These are phyloP conservation scores for Musa balbisiana DNA, from an alignment of 202 grass and related monocot species.

Conservation along the genomic window DNA sequence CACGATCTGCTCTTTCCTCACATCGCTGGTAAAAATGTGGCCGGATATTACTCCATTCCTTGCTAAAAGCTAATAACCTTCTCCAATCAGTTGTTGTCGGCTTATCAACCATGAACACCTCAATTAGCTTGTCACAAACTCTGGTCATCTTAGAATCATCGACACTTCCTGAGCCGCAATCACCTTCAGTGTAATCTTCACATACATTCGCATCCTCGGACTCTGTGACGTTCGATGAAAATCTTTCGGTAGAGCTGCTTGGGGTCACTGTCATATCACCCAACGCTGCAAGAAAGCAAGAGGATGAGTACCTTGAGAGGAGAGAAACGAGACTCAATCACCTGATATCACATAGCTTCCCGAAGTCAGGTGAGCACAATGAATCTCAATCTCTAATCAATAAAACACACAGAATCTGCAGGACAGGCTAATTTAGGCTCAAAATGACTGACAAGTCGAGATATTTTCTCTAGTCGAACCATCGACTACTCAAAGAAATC, in stretches of 20 bases:
- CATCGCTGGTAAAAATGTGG: constrained; percentile 69
- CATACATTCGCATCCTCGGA: constrained; percentile 6
- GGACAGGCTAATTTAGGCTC: neutral
- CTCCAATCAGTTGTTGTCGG: constrained; percentile 72
- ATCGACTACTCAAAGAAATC: neutral
- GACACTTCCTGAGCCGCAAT: constrained; percentile 19
- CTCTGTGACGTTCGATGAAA: constrained; percentile 32
- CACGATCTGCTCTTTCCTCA: constrained; percentile 64
- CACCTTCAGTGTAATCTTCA: constrained; percentile 23
- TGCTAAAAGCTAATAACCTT: constrained; percentile 81
- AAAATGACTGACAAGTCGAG: neutral
- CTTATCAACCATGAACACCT: constrained; percentile 85
- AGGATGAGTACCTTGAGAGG: constrained; percentile 12
- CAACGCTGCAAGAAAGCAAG: constrained; percentile 27
- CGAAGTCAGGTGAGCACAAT: too few species aligned
- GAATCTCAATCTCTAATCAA: too few species aligned
- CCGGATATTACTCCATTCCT: constrained; percentile 64
- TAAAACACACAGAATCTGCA: too few species aligned
- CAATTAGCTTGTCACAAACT: constrained; percentile 78
- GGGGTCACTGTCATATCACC: constrained; percentile 32
- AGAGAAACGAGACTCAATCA: constrained; percentile 18
- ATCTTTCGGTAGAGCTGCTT: constrained; percentile 28
- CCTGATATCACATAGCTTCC: constrained; percentile 25
- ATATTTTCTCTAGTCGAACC: neutral
- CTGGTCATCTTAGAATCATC: constrained; percentile 50